phyloP scores from a whole-genome alignment of 306 rosid species.

The Quercus wislizeni region DNA sequence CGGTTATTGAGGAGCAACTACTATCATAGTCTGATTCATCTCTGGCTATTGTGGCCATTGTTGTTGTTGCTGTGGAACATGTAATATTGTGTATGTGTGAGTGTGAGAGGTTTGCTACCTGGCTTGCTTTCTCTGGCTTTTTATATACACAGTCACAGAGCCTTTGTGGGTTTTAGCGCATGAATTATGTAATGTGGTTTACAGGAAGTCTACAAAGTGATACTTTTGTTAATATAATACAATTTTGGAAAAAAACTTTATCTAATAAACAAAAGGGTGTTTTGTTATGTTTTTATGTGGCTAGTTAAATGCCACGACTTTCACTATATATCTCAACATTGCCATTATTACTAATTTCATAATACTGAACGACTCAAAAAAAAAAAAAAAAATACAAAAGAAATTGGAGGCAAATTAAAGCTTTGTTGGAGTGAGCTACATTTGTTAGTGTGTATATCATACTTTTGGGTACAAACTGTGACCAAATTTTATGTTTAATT shows the following conservation, averaged over 20 bases:
- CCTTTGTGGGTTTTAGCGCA: slow-evolving; percentile 25
- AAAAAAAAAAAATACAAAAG: not conserved
- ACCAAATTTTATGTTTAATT: not conserved
- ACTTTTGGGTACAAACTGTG: not conserved
- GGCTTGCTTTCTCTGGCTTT: slow-evolving; percentile 21
- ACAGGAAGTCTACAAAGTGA: slow-evolving; percentile 30
- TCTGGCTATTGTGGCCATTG: slow-evolving; percentile 48
- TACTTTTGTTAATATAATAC: slow-evolving; percentile 24
- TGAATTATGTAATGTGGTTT: slow-evolving; percentile 25
- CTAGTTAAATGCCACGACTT: not conserved
- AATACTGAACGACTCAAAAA: not conserved
- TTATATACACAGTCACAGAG: slow-evolving; percentile 23
- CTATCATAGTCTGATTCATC: slow-evolving; percentile 81
- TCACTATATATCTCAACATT: slow-evolving; percentile 2
- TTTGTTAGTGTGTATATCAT: too few species aligned
- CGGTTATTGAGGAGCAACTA: slow-evolving; percentile 75
- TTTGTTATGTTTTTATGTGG: not conserved
- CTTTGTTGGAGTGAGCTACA: too few species aligned
- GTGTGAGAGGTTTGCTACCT: slow-evolving; percentile 23
- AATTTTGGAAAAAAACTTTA: not conserved
- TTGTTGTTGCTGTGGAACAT: slow-evolving; percentile 36
- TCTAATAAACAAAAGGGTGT: slow-evolving; percentile 1
- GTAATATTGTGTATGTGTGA: slow-evolving; percentile 13
- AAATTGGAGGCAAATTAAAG: too few species aligned
- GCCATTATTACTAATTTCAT: slow-evolving; percentile 1